Evolutionary conservation across 306 rosid genomes (phyloP).

Genomic region (Trifolium repens): DNA sequence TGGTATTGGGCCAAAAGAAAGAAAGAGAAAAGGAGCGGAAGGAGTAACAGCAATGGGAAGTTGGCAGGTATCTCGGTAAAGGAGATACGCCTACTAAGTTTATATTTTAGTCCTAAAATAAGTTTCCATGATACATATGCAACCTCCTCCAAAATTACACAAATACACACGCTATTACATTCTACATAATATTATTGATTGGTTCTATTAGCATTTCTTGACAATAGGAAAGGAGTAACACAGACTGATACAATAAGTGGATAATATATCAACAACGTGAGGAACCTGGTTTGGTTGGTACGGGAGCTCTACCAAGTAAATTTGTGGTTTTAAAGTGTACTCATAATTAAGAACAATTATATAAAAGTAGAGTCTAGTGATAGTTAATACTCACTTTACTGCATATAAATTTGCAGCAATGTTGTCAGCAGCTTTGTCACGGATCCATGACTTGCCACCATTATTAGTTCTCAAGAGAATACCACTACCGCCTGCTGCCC

Average conservation of each 20-base stretch:
- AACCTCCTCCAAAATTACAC: not conserved
- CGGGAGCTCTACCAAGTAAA: conserved; percentile 6
- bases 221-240: not conserved
- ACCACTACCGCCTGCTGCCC: conserved; percentile 99
- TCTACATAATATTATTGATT: not conserved
- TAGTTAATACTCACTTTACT: conserved; percentile 75
- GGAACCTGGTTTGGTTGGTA: conserved; percentile 20
- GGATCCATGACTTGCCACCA: conserved; percentile 94
- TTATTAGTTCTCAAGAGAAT: conserved; percentile 81
- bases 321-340: conserved; percentile 26
- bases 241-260: not conserved
- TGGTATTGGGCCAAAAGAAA: not conserved
- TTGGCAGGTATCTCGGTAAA: not conserved
- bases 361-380: conserved; percentile 26
- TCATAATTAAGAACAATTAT: conserved; percentile 6
- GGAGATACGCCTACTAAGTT: not conserved
- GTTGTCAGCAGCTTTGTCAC: conserved; percentile 97
- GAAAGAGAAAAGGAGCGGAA: not conserved
- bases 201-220: not conserved
- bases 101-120: not conserved
- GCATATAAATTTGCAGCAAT: conserved; percentile 96
- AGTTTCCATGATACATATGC: not conserved
- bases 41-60: not conserved
- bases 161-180: not conserved
- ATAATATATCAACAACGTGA: conserved; percentile 14